A percentile compares a stretch with the other conserved stretches of the same genome.
These are phyloP conservation scores for Aspergillus saccharolyticus DNA, from an alignment of 495 filamentous ascomycete species.

Conservation along the genomic window DNA sequence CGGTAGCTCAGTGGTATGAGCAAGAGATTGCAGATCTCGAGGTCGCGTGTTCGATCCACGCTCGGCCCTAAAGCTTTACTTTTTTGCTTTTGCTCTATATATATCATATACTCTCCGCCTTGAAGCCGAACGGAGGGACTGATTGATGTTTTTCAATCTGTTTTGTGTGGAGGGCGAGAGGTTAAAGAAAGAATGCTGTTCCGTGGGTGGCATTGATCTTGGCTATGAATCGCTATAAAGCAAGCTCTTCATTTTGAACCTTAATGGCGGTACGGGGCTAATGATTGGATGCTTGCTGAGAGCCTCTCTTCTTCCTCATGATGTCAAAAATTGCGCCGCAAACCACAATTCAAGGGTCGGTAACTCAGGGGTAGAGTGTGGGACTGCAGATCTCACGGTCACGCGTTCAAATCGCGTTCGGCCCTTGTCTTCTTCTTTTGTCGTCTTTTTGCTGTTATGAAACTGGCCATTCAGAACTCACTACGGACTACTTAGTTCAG, in stretches of 20 bases:
- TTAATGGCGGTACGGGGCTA: too few relatives aligned
- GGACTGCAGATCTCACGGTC: slow-evolving; percentile 6
- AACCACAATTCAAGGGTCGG: background rate
- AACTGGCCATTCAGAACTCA: too few relatives aligned
- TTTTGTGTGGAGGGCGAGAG: too few relatives aligned
- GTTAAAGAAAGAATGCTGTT: too few relatives aligned
- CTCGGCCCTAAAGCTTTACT: background rate
- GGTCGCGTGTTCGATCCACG: slow-evolving; percentile 5
- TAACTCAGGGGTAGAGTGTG: slow-evolving; percentile 7
- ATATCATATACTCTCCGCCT: too few relatives aligned
- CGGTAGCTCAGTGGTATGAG: slow-evolving; percentile 7
- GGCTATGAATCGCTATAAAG: too few relatives aligned
- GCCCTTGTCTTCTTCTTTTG: background rate
- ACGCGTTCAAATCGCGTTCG: slow-evolving; percentile 8
- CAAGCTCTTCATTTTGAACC: too few relatives aligned
- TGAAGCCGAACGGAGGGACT: too few relatives aligned
- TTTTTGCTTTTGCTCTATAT: background rate
- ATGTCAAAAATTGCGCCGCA: background rate
- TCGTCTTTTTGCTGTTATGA: background rate
- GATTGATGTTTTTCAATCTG: too few relatives aligned
- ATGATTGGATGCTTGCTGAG: too few relatives aligned
- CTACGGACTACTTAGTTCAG: too few relatives aligned
- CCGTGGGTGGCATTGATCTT: too few relatives aligned
- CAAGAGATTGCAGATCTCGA: slow-evolving; percentile 5
- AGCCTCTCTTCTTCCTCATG: background rate